Conservation (phyloP, 164 flowering plant genomes). For the Aristolochia californica region DNA sequence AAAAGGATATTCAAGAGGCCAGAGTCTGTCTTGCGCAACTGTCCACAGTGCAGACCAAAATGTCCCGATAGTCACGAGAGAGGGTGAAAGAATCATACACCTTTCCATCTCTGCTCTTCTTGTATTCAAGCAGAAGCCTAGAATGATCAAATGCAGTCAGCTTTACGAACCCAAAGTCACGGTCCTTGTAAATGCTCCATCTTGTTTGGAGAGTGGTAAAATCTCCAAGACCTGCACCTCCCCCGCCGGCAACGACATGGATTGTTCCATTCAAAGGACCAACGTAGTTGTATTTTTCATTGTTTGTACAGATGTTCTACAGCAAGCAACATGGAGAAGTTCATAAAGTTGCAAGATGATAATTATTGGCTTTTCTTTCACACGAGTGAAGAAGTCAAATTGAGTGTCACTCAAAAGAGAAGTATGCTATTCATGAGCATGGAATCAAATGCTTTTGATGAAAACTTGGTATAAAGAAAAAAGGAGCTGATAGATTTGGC, state of each 20-base stretch:
- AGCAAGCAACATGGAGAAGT: background rate
- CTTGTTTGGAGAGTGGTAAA: slow-evolving; percentile 41
- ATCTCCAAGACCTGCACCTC: slow-evolving; percentile 50
- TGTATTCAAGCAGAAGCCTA: slow-evolving; percentile 67
- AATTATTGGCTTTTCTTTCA: no score
- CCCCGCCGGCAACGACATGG: slow-evolving; percentile 77
- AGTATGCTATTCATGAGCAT: no score
- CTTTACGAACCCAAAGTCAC: slow-evolving; percentile 67
- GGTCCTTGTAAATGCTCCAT: slow-evolving; percentile 68
- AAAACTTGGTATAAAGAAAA: no score
- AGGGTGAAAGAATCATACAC: slow-evolving; percentile 74
- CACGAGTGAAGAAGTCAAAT: no score
- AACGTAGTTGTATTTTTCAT: slow-evolving; percentile 38
- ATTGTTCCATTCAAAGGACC: slow-evolving; percentile 74
- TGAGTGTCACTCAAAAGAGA: no score
- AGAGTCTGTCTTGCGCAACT: slow-evolving; percentile 63
- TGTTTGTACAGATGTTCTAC: slow-evolving; percentile 46
- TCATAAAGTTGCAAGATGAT: no score
- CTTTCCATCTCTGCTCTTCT: slow-evolving; percentile 76
- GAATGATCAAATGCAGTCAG: slow-evolving; percentile 84
- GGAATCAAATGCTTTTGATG: no score
- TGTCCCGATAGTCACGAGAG: slow-evolving; percentile 62
- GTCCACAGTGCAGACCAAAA: slow-evolving; percentile 62
- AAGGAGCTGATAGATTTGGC: no score
- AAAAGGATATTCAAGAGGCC: slow-evolving; percentile 30